Evolutionary conservation across 106 monocot genomes (phyloP).

Genomic region (Iris macrosiphon): DNA sequence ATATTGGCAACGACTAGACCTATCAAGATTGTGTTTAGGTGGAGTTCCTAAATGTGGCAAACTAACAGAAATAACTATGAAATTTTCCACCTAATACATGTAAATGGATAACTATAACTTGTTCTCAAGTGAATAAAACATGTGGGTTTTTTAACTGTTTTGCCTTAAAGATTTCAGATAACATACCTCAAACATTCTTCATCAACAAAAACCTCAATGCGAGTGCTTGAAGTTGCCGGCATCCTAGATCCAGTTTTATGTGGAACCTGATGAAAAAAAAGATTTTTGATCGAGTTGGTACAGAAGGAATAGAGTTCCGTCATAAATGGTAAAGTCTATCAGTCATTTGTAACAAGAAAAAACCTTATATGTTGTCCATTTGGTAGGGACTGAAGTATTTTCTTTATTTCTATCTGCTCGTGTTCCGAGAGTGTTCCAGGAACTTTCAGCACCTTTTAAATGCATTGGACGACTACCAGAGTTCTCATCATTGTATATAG

Average conservation of each 20-base stretch:
- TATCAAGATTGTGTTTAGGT: too few species aligned
- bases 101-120: too few species aligned
- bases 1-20: too few species aligned
- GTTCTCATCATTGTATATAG: slow-evolving; percentile 62
- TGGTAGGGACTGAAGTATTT: slow-evolving; percentile 55
- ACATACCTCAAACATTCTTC: slow-evolving; percentile 73
- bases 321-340: background rate
- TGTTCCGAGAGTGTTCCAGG: slow-evolving; percentile 61
- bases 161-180: background rate
- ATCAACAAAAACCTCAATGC: slow-evolving; percentile 77
- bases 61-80: too few species aligned
- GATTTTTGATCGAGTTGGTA: background rate
- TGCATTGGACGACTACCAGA: slow-evolving; percentile 14
- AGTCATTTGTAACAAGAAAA: background rate
- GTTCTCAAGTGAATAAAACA: background rate
- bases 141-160: background rate
- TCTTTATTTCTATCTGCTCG: slow-evolving; percentile 77
- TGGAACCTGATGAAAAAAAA: slow-evolving; percentile 47
- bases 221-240: slow-evolving; percentile 21
- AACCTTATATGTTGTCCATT: slow-evolving; percentile 86
- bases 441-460: slow-evolving; percentile 26
- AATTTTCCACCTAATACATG: too few species aligned
- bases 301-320: slow-evolving; percentile 1
- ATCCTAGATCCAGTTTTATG: slow-evolving; percentile 31
- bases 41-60: too few species aligned